phyloP scores from a whole-genome alignment of 495 filamentous ascomycete species.

The Penicillium argentinense region DNA sequence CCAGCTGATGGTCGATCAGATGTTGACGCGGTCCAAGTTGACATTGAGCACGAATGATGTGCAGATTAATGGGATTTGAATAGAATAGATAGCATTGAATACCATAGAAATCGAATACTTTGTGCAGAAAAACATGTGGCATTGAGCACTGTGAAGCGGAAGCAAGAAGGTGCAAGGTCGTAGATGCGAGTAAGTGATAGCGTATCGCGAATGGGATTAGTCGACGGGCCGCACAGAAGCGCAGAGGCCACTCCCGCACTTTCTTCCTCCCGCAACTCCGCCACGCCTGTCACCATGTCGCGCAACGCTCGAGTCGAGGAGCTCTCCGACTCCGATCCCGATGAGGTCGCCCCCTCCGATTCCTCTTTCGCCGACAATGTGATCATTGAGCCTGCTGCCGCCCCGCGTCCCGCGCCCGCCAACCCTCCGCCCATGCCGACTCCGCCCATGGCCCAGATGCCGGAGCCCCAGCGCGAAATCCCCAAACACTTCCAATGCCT shows the following conservation, averaged over 20 bases:
- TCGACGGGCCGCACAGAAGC: too few species aligned
- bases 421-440: slow-evolving; percentile 9
- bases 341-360: slow-evolving; percentile 74
- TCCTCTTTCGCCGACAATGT: slow-evolving; percentile 49
- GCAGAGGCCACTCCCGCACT: slow-evolving; percentile 20
- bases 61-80: not conserved
- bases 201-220: too few species aligned
- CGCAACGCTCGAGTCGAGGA: slow-evolving; percentile 83
- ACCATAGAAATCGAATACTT: too few species aligned
- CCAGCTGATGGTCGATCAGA: slow-evolving; percentile 43
- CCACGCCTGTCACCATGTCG: slow-evolving; percentile 58
- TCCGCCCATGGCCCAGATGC: slow-evolving; percentile 28
- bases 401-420: slow-evolving; percentile 25
- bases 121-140: too few species aligned
- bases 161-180: too few species aligned
- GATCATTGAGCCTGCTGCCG: slow-evolving; percentile 40
- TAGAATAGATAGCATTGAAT: too few species aligned
- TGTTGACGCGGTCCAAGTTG: slow-evolving; percentile 6
- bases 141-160: too few species aligned
- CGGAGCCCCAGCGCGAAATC: slow-evolving; percentile 47
- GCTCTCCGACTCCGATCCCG: slow-evolving; percentile 74
- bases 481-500: slow-evolving; percentile 83
- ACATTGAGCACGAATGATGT: not conserved
- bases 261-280: slow-evolving; percentile 10
- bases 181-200: too few species aligned